A percentile compares a stretch with the other conserved stretches of the same genome.
phyloP scores from a whole-genome alignment of 192 early-diverging fungal species.

The Podila epicladia region DNA sequence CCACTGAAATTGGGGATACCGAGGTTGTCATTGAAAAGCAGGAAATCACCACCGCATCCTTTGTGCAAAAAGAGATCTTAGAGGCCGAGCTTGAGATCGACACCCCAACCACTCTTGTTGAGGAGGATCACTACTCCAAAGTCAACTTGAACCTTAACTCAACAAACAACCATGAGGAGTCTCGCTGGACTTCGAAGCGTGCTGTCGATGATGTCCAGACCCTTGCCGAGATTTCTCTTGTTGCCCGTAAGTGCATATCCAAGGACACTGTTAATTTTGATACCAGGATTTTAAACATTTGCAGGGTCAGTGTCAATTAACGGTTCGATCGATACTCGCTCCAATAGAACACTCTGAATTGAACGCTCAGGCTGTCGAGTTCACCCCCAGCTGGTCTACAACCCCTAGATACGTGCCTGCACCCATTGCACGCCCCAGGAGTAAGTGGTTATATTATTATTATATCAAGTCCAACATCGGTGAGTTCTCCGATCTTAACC shows the following conservation, averaged over 20 bases:
- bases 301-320: not conserved
- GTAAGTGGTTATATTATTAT: not conserved
- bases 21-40: constrained; percentile 1
- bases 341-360: constrained; percentile 44
- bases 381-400: constrained; percentile 36
- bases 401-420: not conserved
- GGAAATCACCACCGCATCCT: not conserved
- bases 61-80: not conserved
- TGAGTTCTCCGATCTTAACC: not conserved
- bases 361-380: constrained; percentile 41
- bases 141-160: constrained; percentile 16
- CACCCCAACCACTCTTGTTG: constrained; percentile 42
- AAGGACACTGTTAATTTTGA: not conserved
- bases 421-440: not conserved
- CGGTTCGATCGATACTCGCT: too few species aligned
- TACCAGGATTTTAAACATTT: not conserved
- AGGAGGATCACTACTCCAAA: constrained; percentile 22
- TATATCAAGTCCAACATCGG: too few species aligned
- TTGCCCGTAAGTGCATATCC: constrained; percentile 26
- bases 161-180: constrained; percentile 4
- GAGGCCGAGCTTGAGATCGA: constrained; percentile 16
- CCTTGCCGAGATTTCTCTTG: constrained; percentile 43
- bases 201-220: constrained; percentile 36
- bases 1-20: not conserved
- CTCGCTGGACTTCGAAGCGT: not conserved